A percentile compares a stretch with the other conserved stretches of the same genome.
These are phyloP conservation scores for Mrakia gelida DNA, from an alignment of 768 basidiomycete species.

Conservation along the genomic window DNA sequence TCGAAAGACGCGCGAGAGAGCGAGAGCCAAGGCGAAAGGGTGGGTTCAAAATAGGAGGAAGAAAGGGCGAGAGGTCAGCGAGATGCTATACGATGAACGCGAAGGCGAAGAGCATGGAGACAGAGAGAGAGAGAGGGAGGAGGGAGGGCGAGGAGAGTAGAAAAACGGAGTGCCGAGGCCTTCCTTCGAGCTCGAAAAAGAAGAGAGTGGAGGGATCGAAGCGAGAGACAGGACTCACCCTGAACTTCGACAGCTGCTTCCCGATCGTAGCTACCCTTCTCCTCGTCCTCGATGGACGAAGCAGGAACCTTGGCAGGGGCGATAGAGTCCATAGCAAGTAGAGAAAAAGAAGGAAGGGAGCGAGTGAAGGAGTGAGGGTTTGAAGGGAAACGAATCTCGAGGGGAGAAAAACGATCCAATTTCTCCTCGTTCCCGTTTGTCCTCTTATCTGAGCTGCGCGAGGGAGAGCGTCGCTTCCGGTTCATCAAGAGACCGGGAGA, in stretches of 20 bases:
- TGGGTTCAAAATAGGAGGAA: background rate
- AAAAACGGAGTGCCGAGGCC: background rate
- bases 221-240: conserved; percentile 6
- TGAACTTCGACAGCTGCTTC: background rate
- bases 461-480: too few species aligned
- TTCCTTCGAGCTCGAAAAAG: background rate
- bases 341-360: background rate
- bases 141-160: background rate
- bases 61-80: background rate
- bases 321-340: background rate
- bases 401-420: too few species aligned
- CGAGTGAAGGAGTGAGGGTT: background rate
- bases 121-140: background rate
- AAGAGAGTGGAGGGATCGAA: background rate
- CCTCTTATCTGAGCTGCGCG: too few species aligned
- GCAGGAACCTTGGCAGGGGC: background rate
- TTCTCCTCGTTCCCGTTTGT: too few species aligned
- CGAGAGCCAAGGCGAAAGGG: background rate
- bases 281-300: background rate
- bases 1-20: background rate
- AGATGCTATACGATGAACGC: background rate
- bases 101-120: background rate
- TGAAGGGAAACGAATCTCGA: too few species aligned
- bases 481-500: too few species aligned
- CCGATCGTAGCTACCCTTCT: background rate